Percentiles rank a stretch among this genome's conserved stretches.
These are phyloP conservation scores for Dictyostelium capitatum DNA, from an alignment of 78 protist genomes.

Conservation along the genomic window DNA sequence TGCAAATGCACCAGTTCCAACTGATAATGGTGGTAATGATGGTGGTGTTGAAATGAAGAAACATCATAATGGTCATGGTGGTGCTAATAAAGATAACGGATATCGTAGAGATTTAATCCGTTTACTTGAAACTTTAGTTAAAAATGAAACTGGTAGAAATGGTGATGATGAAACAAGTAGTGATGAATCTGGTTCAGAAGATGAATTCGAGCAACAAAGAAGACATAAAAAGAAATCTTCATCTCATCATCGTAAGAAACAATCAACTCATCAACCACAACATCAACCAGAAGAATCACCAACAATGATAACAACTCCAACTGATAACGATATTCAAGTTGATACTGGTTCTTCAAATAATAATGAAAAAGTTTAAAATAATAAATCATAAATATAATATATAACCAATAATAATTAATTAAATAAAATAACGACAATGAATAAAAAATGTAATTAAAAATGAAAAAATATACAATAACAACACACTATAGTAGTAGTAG, in stretches of 20 bases:
- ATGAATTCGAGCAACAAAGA: background rate
- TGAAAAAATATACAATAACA: too few relatives aligned
- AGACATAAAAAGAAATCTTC: background rate
- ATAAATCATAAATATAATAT: background rate
- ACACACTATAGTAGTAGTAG: too few relatives aligned
- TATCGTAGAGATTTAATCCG: slow-evolving; percentile 37
- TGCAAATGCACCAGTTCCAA: background rate
- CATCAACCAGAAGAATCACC: slow-evolving; percentile 7
- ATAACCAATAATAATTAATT: background rate
- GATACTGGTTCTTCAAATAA: background rate
- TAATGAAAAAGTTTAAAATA: background rate
- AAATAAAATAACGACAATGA: background rate
- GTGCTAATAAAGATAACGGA: background rate
- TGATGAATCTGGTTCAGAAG: background rate
- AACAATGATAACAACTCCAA: background rate
- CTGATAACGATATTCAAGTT: background rate
- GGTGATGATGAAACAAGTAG: background rate
- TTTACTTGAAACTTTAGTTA: slow-evolving; percentile 37
- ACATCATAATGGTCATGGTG: background rate
- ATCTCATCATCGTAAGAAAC: background rate
- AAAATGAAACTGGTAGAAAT: background rate
- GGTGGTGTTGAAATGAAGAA: slow-evolving; percentile 41
- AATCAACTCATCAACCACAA: background rate
- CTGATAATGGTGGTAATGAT: background rate
- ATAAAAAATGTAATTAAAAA: background rate